Evolutionary conservation across 2,329 filamentous ascomycete species (phyloP).

Genomic region (Xylaria multiplex): DNA sequence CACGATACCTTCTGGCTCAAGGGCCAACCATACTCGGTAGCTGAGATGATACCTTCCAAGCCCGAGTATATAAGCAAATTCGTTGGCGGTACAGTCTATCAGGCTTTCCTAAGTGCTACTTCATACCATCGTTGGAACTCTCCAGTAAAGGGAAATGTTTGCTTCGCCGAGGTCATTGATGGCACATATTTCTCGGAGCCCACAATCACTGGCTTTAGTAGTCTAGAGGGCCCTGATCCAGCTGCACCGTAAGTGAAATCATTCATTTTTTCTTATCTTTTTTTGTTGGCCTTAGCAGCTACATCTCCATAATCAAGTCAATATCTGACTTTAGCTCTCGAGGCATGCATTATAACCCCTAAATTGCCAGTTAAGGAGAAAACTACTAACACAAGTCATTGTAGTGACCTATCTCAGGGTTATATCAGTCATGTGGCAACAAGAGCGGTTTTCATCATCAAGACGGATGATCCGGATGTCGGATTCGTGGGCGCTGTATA

Average conservation of each 20-base stretch:
- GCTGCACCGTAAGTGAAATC: constrained; percentile 39
- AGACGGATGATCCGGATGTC: constrained; percentile 58
- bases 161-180: constrained; percentile 18
- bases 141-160: constrained; percentile 13
- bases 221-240: constrained; percentile 24
- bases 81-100: constrained; percentile 19
- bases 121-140: constrained; percentile 23
- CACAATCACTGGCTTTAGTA: constrained; percentile 20
- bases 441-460: constrained; percentile 15
- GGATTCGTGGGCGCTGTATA: constrained; percentile 74
- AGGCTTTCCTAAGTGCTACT: constrained; percentile 20
- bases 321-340: no score
- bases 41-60: constrained; percentile 16
- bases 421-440: constrained; percentile 61
- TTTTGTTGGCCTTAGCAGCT: no score
- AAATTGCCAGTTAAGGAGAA: no score
- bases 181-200: constrained; percentile 24
- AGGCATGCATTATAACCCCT: no score
- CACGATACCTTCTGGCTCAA: constrained; percentile 23
- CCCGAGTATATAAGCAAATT: constrained; percentile 13
- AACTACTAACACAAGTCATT: no score
- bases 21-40: constrained; percentile 20
- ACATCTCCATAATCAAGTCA: no score
- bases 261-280: no score
- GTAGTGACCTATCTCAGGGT: constrained; percentile 60